phyloP scores from a whole-genome alignment of 164 flowering plant genomes.

The Magnolia changhungtana region DNA sequence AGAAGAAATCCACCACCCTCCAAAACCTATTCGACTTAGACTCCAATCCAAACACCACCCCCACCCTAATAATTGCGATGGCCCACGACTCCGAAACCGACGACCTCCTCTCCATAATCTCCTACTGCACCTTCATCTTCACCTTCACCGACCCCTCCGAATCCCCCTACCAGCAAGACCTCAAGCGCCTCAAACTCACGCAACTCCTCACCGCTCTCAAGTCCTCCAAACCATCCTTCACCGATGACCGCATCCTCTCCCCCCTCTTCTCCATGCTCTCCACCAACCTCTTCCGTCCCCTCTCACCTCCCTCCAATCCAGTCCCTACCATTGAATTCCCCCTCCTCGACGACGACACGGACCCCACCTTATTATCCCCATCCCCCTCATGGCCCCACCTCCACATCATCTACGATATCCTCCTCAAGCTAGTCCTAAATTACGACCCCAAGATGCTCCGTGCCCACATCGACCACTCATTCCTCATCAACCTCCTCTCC shows the following conservation, averaged over 20 bases:
- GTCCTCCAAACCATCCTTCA: conserved; percentile 15
- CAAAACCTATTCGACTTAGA: conserved; percentile 51
- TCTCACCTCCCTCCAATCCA: conserved; percentile 31
- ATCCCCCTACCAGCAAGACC: conserved; percentile 47
- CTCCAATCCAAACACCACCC: conserved; percentile 19
- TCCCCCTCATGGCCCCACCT: conserved; percentile 60
- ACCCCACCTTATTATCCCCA: conserved; percentile 27
- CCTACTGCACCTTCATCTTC: conserved; percentile 39
- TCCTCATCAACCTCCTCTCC: conserved; percentile 47
- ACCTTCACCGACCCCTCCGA: conserved; percentile 48
- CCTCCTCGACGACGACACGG: conserved; percentile 39
- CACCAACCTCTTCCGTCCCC: conserved; percentile 39
- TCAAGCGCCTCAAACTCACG: conserved; percentile 43
- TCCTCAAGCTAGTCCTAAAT: conserved; percentile 36
- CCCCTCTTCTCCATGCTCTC: conserved; percentile 33
- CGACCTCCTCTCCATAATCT: conserved; percentile 44
- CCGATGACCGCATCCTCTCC: conserved; percentile 19
- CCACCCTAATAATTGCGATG: background rate
- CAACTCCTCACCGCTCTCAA: conserved; percentile 42
- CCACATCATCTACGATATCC: conserved; percentile 60
- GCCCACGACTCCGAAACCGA: conserved; percentile 34
- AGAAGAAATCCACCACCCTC: conserved; percentile 39
- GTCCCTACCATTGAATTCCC: background rate
- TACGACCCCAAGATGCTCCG: conserved; percentile 39
- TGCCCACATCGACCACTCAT: conserved; percentile 37